Base-by-base conservation (phyloP, 1,284 basidiomycete genomes). In the Ceratobasidium sp. region DNA sequence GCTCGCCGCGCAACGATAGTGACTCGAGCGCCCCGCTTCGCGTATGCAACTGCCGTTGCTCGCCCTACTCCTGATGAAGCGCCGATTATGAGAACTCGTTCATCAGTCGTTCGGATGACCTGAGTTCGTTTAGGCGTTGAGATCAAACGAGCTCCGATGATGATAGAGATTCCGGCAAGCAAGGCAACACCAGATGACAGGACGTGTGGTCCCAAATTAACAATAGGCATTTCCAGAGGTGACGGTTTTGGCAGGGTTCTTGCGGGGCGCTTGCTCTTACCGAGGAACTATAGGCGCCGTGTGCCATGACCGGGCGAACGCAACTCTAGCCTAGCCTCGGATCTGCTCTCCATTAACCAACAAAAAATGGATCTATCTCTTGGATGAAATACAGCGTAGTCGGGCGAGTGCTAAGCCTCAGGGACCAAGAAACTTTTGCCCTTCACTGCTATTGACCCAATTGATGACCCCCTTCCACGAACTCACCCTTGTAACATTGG, bases 61-160 rank as follows among this genome's bases (percentile, higher is more conserved):
- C 86, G 84, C 1, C 95, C 95, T n/a, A 96, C 88, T 0, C 95
- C 94, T 53, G 88, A 89, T 7, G 91, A 90, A 1, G 90, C 92
- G 18, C 94, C 94, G 33, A 96, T 81, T 72, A 96, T 84, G 12
- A 95, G 79, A 6, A 95, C 90, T 1, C 91, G 87, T 78, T 95
- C 93, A 8, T 83, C 73, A 7, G 69, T 70, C 3, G 80, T 81
- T 12, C 78, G 76, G 67, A 86, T 76, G 64, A 79, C 63, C 36
- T 74, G 75, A 48, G 79, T 79, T 18, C 82, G 75, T n/a, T 42
- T 66, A n/a, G 48, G 33, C 5, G 18, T 40, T 21, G 63, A 38
- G 42, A 4, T 18, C 6, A 54, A 49, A 0, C n/a, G 21, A 9
- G 49, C 23, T 14, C 30, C 40, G n/a, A 66, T 23, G 3, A 66